Evolutionary conservation across 306 rosid species (phyloP), one percentile per base, ranked within the genome.

Genomic region (Malus sieversii): DNA sequence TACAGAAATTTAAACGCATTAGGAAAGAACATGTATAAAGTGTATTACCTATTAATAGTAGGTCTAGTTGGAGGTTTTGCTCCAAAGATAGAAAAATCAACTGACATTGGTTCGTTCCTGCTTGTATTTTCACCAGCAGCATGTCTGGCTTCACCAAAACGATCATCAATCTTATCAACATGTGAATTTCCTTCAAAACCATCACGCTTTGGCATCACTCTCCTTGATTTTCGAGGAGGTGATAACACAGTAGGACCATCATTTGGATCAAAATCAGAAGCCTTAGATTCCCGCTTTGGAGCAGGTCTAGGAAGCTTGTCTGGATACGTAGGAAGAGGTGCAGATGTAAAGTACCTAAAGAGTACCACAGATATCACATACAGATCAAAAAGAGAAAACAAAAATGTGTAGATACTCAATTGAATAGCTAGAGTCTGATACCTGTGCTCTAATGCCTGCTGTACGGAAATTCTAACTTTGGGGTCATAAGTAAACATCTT

Each of bases 401-500:
- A 75, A 62, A 1, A 72, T 29, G 38, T 68, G 2, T 53, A 29
- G 20, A 76, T 53, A 38, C 73, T 65, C 23, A 63, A 72, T 45
- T 40, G 64, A 82, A 76, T 77, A 59, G 73, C 57, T 64, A 33
- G 76, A 68, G 77, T 65, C 1, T 51, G 67, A 71, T 83, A 90
- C 99, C 97, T 92, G 84, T 95, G 97, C 68, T 95, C 99, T 79
- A 95, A 82, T 51, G 97, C 97, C 79, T 95, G 97, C 75, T 84
- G 97, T 81, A 78, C 96, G 25, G 99, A 87, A 77, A 95, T 90
- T 78, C 99, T 88, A 73, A 80, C 83, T 79, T 89, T 92, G 27
- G 99, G 99, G 82, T 92, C 99, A 88, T 95, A 95, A 15, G 99
- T 82, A 82, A 95, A 90, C 98, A 92, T 95, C 88, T 92, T 95